Base-by-base conservation (phyloP, 257 asterid genomes). In the Solanum clarkiae region DNA sequence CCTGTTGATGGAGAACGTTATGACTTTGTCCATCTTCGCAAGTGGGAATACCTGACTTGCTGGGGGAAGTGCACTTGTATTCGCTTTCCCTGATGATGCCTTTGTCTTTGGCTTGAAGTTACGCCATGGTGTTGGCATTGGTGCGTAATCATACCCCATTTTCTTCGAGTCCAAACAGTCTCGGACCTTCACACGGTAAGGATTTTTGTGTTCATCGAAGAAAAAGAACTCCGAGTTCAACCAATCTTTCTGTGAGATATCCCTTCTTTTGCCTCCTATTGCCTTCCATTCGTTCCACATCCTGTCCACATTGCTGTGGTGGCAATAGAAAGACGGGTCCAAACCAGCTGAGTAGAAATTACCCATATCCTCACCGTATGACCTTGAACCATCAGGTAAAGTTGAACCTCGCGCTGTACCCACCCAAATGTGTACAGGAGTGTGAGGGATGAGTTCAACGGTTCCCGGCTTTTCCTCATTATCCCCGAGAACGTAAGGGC, bases 201-300 rank as follows among this genome's bases (percentile, higher is more conserved):
- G 92, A 17, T 55, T 84, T 51, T 71, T 83, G 15, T 90, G 56
- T 82, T 92, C 94, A 66, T 92, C 94, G 80, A 90, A 92, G 87
- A 92, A 92, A 51, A 91, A 24, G 85, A 92, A 92, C 59, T 90
- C 57, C 0, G 95, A 91, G 84, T 91, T 82, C 7, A 90, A 56
- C 87, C 49, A 92, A 17, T 91, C 92, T 0, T 68, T 29, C 7
- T 90, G 86, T 2, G n/a, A 2, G 17, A 92, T 5, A 18, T 91
- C 92, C 45, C 72, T 88, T 0, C 80, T 16, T 66, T 83, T 83
- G 0, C 57, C 75, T 44, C 54, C 74, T 0, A 13, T 18, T 22
- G 10, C 4, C 14, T 80, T 74, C 85, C 87, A 80, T 51, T 63
- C 56, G 0, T 15, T 51, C 85, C 87, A 85, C 45, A 80, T 69